Evolutionary conservation across 1,284 basidiomycete genomes (phyloP).

Genomic region (Exobasidium cylindrosporum): DNA sequence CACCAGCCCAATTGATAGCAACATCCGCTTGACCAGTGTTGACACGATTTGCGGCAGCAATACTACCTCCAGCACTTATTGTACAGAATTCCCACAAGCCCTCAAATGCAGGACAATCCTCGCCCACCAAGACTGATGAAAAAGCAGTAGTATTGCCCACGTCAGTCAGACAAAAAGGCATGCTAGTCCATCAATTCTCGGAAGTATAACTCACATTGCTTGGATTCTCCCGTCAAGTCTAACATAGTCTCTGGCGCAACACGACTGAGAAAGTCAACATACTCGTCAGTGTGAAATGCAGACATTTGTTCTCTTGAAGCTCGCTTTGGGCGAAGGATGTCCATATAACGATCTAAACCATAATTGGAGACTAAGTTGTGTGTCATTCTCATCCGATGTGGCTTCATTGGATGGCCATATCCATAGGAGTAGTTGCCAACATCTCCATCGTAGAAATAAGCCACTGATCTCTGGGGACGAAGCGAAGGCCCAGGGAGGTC

Average conservation of each 20-base stretch:
- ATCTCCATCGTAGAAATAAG: slow-evolving; percentile 57
- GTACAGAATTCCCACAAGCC: slow-evolving; percentile 96
- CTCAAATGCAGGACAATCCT: slow-evolving; percentile 95
- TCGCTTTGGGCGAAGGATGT: slow-evolving; percentile 76
- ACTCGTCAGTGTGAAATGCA: slow-evolving; percentile 94
- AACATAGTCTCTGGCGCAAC: slow-evolving; percentile 67
- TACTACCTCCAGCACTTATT: slow-evolving; percentile 82
- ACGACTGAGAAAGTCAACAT: slow-evolving; percentile 81
- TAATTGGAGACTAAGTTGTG: slow-evolving; percentile 89
- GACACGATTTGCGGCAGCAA: slow-evolving; percentile 78
- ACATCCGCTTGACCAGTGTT: slow-evolving; percentile 82
- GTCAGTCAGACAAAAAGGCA: too few species aligned
- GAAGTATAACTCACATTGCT: slow-evolving; percentile 32
- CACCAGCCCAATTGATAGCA: slow-evolving; percentile 97
- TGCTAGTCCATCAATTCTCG: too few species aligned
- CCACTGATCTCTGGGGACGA: slow-evolving; percentile 16
- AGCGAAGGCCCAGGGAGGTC: neutral
- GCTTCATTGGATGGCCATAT: slow-evolving; percentile 88
- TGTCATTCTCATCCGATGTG: slow-evolving; percentile 64
- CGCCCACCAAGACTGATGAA: slow-evolving; percentile 61
- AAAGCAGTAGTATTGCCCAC: neutral
- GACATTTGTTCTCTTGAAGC: slow-evolving; percentile 81
- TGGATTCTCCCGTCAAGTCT: slow-evolving; percentile 71
- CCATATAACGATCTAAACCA: slow-evolving; percentile 84
- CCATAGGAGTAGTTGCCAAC: slow-evolving; percentile 82